These are phyloP conservation scores for Fraxinus angustifolia DNA, from an alignment of 305 asterid genomes.

Conservation along the genomic window DNA sequence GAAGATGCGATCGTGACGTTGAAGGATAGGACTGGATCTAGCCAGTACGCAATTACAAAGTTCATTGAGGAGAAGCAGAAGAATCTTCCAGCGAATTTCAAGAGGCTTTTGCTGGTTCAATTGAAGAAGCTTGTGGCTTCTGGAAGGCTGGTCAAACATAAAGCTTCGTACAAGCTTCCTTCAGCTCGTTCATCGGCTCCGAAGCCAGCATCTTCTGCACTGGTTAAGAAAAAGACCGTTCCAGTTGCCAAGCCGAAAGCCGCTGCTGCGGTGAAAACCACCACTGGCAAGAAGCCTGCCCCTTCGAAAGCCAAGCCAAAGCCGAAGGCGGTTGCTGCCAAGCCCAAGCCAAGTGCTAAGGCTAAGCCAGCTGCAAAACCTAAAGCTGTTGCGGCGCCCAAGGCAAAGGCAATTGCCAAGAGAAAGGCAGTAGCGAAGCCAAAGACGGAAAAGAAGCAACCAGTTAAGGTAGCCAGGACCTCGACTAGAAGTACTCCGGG, in stretches of 20 bases:
- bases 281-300: constrained; percentile 13
- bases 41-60: constrained; percentile 75
- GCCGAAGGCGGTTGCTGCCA: background rate
- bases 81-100: constrained; percentile 65
- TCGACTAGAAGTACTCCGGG: constrained; percentile 35
- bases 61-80: constrained; percentile 72
- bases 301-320: constrained; percentile 22
- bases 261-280: background rate
- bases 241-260: constrained; percentile 36
- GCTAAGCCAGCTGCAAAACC: constrained; percentile 32
- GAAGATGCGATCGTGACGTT: constrained; percentile 61
- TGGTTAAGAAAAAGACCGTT: constrained; percentile 30
- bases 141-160: constrained; percentile 62
- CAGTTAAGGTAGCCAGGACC: constrained; percentile 44
- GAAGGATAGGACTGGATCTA: constrained; percentile 75
- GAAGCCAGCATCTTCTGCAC: constrained; percentile 29
- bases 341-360: constrained; percentile 31
- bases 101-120: constrained; percentile 62
- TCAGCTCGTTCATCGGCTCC: constrained; percentile 30
- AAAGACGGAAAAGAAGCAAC: constrained; percentile 38
- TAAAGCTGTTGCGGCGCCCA: constrained; percentile 25
- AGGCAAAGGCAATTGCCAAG: constrained; percentile 36
- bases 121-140: constrained; percentile 66
- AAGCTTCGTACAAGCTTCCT: constrained; percentile 68
- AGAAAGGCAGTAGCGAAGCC: constrained; percentile 41